Percentiles rank a stretch among this genome's conserved stretches.
Conservation (phyloP, 2,329 filamentous ascomycete genomes). For the Pyrenophora graminea region DNA sequence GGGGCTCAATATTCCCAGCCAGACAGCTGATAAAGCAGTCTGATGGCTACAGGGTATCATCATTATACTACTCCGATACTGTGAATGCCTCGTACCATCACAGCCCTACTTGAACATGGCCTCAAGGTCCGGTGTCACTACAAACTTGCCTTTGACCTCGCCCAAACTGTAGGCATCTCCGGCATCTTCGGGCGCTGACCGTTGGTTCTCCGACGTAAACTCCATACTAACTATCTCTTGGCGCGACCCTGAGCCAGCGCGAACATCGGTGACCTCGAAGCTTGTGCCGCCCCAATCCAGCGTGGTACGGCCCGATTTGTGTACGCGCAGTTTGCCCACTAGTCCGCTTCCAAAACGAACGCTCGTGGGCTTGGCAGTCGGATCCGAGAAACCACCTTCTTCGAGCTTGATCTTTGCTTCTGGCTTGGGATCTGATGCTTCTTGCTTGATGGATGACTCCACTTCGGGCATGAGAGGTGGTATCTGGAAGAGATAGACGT, state of each 20-base stretch:
- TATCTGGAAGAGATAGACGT: constrained; percentile 67
- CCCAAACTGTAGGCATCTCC: constrained; percentile 61
- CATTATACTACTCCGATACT: not conserved
- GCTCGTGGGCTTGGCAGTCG: constrained; percentile 17
- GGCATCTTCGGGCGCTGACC: constrained; percentile 40
- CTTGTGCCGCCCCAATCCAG: constrained; percentile 66
- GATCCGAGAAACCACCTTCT: constrained; percentile 32
- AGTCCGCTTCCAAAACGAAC: constrained; percentile 56
- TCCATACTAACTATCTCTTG: constrained; percentile 59
- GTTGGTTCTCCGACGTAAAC: constrained; percentile 41
- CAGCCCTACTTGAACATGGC: constrained; percentile 50
- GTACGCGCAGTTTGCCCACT: constrained; percentile 65
- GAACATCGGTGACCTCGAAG: constrained; percentile 59
- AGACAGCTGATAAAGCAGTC: not conserved
- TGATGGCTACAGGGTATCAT: not conserved
- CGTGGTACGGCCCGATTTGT: constrained; percentile 64
- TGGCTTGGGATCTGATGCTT: constrained; percentile 28
- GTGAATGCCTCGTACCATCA: not conserved
- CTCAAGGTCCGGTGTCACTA: constrained; percentile 65
- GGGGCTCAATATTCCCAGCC: no score
- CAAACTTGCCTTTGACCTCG: constrained; percentile 67
- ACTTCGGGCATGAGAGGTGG: constrained; percentile 66
- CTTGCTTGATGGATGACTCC: constrained; percentile 42
- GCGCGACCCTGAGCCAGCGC: constrained; percentile 60
- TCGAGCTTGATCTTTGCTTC: constrained; percentile 38